Percentiles rank a stretch among this genome's conserved stretches.
These are phyloP conservation scores for Dactylellina parvicollis DNA, from an alignment of 2,329 filamentous ascomycete species.

Conservation along the genomic window DNA sequence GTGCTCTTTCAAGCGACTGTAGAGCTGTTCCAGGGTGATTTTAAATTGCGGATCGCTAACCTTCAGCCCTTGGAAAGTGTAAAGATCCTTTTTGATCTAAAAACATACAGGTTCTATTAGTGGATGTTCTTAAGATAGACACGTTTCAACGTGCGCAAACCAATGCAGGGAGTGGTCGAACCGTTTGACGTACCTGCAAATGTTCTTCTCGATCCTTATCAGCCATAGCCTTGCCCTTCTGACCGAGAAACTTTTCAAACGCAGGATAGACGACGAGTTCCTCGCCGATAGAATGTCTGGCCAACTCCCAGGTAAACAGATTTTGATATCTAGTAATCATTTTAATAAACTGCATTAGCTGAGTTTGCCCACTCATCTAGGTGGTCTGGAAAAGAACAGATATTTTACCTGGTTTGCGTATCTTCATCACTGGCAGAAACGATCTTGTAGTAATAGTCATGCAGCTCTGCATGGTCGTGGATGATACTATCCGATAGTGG, in stretches of 20 bases:
- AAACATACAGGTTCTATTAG: background rate
- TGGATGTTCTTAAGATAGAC: background rate
- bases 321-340: conserved; percentile 61
- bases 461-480: conserved; percentile 61
- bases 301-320: conserved; percentile 66
- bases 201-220: conserved; percentile 63
- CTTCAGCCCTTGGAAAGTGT: conserved; percentile 65
- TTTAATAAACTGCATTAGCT: background rate
- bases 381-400: background rate
- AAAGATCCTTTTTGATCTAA: conserved; percentile 67
- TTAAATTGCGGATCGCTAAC: conserved; percentile 63
- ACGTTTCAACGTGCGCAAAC: background rate
- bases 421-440: conserved; percentile 59
- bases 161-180: background rate
- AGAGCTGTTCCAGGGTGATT: conserved; percentile 63
- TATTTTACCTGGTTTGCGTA: conserved; percentile 43
- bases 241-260: conserved; percentile 65
- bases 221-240: conserved; percentile 63
- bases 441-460: conserved; percentile 63
- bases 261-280: conserved; percentile 68
- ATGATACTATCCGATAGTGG: conserved; percentile 60
- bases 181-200: conserved; percentile 18
- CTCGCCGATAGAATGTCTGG: conserved; percentile 65
- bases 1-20: conserved; percentile 63
- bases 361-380: background rate